Base-by-base conservation (phyloP, 768 basidiomycete species). In the Agrocybe praecox region DNA sequence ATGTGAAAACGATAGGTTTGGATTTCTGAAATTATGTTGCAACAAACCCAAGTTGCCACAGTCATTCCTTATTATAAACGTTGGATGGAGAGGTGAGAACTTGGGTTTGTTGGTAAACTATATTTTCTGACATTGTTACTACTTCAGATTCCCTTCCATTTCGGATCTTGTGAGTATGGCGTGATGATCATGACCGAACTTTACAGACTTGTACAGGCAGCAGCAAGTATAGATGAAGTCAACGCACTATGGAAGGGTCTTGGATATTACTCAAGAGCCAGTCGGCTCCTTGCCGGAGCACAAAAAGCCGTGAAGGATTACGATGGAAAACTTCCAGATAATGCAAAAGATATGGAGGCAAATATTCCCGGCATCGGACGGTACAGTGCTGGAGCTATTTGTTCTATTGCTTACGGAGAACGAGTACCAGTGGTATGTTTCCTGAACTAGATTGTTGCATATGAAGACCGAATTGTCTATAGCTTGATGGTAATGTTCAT, bases 21-120 rank as follows among this genome's bases (percentile, higher is more conserved):
- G 90, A 80, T 94, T 21, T 92, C 88, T 14, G 94, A 98, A 74
- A 88, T 97, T 55, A 97, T 97, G 96, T 79, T 96, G 2, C 96
- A 98, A 71, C 96, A 98, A 72, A 98, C 96, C 0, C 94, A 96
- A 69, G 95, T 97, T 32, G 80, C 74, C 5, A 94, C 94, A 1
- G 94, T 96, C n/a, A 94, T 96, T 63, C 91, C 91, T 1, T 98
- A 97, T 72, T 98, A 92, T 71, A 87, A 84, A 51, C 81, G 82
- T 21, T 98, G 94, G 94, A 92, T 96, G 81, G 75, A 78, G 62
- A 88, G 79, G 91, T 92, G 59, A 57, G 83, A 74, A 19, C 56
- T 51, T 29, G 9, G 26, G 11, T 42, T 52, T 52, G 50, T 44
- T 32, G n/a, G 51, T 43, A 55, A 24, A 42, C 18, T 49, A 52